Evolutionary conservation across 208 protist species (phyloP).

Genomic region (Leptomonas seymouri): DNA sequence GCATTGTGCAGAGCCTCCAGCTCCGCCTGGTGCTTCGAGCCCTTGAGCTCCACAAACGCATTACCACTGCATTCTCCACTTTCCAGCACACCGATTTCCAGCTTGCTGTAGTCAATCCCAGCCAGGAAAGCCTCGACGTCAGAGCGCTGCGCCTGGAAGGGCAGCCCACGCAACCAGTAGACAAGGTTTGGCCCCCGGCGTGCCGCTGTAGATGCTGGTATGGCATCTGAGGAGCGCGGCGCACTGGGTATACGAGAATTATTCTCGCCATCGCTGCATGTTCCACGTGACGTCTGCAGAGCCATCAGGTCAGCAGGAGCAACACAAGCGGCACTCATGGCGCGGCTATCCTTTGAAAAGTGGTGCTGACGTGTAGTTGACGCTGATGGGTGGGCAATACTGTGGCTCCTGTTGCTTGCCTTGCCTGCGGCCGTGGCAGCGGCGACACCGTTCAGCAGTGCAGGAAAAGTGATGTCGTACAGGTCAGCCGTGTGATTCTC

Average conservation of each 20-base stretch:
- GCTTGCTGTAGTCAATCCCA: constrained; percentile 11
- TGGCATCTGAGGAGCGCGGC: background rate
- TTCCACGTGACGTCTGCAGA: background rate
- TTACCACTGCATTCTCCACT: constrained; percentile 16
- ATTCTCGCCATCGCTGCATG: background rate
- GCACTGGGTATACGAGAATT: background rate
- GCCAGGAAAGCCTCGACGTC: constrained; percentile 8
- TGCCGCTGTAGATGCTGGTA: background rate
- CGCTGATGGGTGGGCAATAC: no score
- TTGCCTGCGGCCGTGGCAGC: no score
- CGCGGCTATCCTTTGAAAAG: no score
- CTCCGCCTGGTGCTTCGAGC: constrained; percentile 16
- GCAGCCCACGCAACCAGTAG: constrained; percentile 14
- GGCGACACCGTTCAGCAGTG: no score
- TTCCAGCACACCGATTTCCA: constrained; percentile 16
- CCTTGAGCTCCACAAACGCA: constrained; percentile 21
- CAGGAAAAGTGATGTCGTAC: no score
- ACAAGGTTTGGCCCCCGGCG: constrained; percentile 2
- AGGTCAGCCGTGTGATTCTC: no score
- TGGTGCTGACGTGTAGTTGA: no score
- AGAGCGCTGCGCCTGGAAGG: constrained; percentile 5
- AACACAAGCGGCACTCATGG: no score
- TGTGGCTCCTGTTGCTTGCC: no score
- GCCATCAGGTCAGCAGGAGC: no score
- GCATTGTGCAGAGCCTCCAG: constrained; percentile 10